phyloP scores from a whole-genome alignment of 768 basidiomycete genomes.

The Pleurotus giganteus region DNA sequence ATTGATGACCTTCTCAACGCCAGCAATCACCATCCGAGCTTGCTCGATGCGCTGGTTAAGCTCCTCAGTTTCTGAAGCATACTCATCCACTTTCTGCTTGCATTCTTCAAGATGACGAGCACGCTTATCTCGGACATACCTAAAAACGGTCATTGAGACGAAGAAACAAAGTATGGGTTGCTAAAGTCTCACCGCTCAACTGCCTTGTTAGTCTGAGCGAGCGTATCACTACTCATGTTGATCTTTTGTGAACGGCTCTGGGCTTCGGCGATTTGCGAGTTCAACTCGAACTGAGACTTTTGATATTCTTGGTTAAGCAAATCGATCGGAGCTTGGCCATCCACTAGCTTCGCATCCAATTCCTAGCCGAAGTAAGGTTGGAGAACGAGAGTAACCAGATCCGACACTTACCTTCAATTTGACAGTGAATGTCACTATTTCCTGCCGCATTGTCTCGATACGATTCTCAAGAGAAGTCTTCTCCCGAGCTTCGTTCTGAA shows the following conservation, averaged over 20 bases:
- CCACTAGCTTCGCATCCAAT: conserved; percentile 56
- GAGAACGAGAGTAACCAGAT: conserved; percentile 3
- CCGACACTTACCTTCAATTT: conserved; percentile 47
- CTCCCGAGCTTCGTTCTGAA: conserved; percentile 57
- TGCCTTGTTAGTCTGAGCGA: conserved; percentile 56
- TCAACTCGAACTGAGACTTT: conserved; percentile 47
- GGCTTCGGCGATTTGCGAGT: conserved; percentile 45
- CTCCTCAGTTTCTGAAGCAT: conserved; percentile 35
- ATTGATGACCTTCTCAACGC: conserved; percentile 76
- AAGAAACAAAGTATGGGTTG: background rate
- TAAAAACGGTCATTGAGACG: conserved; percentile 24
- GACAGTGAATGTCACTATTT: conserved; percentile 41
- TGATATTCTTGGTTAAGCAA: conserved; percentile 56
- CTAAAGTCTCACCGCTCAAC: conserved; percentile 57
- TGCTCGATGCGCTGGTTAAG: conserved; percentile 35
- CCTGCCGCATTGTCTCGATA: conserved; percentile 57
- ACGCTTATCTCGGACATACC: conserved; percentile 73
- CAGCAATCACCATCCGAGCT: conserved; percentile 42
- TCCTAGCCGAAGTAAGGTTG: conserved; percentile 39
- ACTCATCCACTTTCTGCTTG: conserved; percentile 47
- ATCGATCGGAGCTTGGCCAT: conserved; percentile 65
- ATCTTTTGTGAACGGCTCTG: conserved; percentile 62
- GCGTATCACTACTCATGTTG: conserved; percentile 59
- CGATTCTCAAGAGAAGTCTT: conserved; percentile 54
- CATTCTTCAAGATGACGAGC: conserved; percentile 59